phyloP scores from a whole-genome alignment of 176 grass and related monocot species.

The Musa troglodytarum region DNA sequence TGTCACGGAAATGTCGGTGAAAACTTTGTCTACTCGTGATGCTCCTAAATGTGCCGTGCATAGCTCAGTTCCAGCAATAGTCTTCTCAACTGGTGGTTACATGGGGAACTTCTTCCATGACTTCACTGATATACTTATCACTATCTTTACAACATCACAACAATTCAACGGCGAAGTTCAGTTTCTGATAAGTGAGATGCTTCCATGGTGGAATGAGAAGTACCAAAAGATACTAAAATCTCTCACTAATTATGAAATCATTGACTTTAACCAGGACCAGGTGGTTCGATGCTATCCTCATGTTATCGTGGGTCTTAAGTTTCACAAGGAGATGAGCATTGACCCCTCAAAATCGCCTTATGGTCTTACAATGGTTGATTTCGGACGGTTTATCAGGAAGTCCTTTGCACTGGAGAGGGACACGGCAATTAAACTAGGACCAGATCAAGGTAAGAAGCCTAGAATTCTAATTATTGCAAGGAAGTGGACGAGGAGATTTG shows the following conservation, averaged over 20 bases:
- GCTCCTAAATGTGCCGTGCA: conserved; percentile 27
- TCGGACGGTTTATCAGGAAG: conserved; percentile 31
- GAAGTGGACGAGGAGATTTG: conserved; percentile 31
- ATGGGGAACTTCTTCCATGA: conserved; percentile 75
- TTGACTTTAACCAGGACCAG: conserved; percentile 29
- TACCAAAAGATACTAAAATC: conserved; percentile 42
- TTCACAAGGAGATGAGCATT: conserved; percentile 77
- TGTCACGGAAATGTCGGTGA: conserved; percentile 38
- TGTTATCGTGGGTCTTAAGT: conserved; percentile 46
- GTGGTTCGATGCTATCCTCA: conserved; percentile 36
- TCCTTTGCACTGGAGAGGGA: conserved; percentile 39
- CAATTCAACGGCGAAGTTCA: conserved; percentile 41
- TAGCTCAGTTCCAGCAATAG: conserved; percentile 32
- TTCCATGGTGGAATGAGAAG: conserved; percentile 46
- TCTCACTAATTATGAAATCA: conserved; percentile 33
- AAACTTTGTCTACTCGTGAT: conserved; percentile 11
- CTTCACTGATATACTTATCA: conserved; percentile 62
- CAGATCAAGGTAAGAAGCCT: background rate
- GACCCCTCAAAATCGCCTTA: conserved; percentile 20
- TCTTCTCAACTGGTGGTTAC: conserved; percentile 65
- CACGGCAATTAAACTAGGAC: conserved; percentile 17
- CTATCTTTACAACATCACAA: conserved; percentile 48
- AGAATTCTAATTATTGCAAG: conserved; percentile 42
- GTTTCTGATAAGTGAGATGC: conserved; percentile 42
- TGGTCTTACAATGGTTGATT: conserved; percentile 45